Conservation (phyloP, 2,329 filamentous ascomycete species). For the Arachnopeziza araneosa region DNA sequence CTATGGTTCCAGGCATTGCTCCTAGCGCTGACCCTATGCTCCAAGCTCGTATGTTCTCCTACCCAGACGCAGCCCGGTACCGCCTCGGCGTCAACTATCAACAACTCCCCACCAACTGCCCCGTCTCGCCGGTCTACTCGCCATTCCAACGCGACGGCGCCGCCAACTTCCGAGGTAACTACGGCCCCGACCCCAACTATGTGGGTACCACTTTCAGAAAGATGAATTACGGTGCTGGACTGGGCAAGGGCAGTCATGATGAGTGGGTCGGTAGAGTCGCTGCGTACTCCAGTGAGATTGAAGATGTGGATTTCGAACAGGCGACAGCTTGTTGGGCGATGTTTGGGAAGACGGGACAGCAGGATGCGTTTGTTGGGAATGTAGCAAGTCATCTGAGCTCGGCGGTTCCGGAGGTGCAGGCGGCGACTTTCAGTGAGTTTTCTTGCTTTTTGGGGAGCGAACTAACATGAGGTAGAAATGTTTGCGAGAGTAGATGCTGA, state of each 20-base stretch:
- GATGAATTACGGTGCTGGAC: not conserved
- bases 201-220: conserved; percentile 3
- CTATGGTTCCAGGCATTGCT: conserved; percentile 58
- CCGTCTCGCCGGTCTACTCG: conserved; percentile 14
- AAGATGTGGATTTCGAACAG: conserved; percentile 28
- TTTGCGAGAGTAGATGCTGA: conserved; percentile 48
- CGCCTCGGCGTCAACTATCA: conserved; percentile 54
- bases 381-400: conserved; percentile 50
- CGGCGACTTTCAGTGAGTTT: conserved; percentile 50
- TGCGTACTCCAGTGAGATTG: conserved; percentile 34
- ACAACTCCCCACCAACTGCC: conserved; percentile 29
- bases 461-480: conserved; percentile 37
- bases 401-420: conserved; percentile 35
- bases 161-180: not conserved
- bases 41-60: conserved; percentile 45
- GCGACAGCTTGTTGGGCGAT: conserved; percentile 31
- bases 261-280: conserved; percentile 40
- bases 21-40: conserved; percentile 52
- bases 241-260: conserved; percentile 32
- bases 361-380: conserved; percentile 56
- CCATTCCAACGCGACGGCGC: not conserved
- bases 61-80: conserved; percentile 43
- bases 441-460: not conserved
- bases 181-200: not conserved
- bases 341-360: conserved; percentile 45